Conservation (phyloP, 768 basidiomycete species). For the Psilocybe sp. region DNA sequence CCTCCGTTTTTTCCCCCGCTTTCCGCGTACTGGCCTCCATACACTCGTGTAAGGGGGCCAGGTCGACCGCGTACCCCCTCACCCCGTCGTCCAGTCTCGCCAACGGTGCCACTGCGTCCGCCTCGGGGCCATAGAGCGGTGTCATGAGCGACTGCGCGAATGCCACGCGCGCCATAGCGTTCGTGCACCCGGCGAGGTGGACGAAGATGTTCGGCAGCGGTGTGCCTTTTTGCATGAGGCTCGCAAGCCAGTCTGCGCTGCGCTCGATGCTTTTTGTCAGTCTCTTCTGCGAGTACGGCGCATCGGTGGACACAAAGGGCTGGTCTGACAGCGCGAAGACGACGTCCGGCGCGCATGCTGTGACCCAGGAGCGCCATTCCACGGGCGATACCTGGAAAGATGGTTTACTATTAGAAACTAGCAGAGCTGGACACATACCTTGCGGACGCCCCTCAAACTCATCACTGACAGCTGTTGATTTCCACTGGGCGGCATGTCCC, state of each 20-base stretch:
- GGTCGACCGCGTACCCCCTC: constrained; percentile 68
- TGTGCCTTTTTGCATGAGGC: constrained; percentile 23
- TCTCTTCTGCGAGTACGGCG: constrained; percentile 76
- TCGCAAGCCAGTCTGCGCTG: constrained; percentile 59
- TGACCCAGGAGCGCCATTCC: constrained; percentile 54
- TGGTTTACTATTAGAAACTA: background rate
- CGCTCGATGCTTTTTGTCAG: constrained; percentile 74
- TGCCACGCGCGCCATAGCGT: constrained; percentile 52
- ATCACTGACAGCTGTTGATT: constrained; percentile 52
- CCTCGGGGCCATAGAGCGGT: constrained; percentile 52
- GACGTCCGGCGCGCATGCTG: constrained; percentile 62
- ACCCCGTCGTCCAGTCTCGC: constrained; percentile 66
- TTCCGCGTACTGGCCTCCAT: constrained; percentile 21
- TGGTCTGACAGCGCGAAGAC: constrained; percentile 70
- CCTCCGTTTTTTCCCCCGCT: background rate
- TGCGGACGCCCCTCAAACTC: constrained; percentile 68
- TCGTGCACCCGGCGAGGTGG: constrained; percentile 65
- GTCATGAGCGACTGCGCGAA: constrained; percentile 63
- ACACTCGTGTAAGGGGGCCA: constrained; percentile 43
- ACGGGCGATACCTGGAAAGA: constrained; percentile 45
- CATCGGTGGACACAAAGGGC: constrained; percentile 48
- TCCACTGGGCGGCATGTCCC: constrained; percentile 74
- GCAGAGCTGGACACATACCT: constrained; percentile 38
- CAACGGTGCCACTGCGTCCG: constrained; percentile 45
- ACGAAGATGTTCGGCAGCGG: constrained; percentile 43